These are phyloP conservation scores for Thalassiosira profunda DNA, from an alignment of 108 stramenopile genomes.

Conservation along the genomic window DNA sequence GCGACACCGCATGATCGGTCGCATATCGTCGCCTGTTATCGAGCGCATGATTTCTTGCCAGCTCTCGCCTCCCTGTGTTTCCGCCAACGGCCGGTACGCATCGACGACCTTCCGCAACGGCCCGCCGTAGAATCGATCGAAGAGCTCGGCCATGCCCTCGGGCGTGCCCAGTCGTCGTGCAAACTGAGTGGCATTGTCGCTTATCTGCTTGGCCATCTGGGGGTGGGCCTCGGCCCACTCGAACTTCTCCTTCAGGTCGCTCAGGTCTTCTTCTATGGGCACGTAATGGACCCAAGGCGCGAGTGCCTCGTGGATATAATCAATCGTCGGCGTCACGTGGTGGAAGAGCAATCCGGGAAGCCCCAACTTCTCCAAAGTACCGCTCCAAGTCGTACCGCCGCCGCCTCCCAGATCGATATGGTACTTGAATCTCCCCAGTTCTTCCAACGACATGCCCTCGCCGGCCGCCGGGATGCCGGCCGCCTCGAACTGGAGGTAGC, in stretches of 20 bases:
- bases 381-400: slow-evolving; percentile 32
- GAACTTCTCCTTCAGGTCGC: slow-evolving; percentile 18
- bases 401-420: slow-evolving; percentile 51
- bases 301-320: slow-evolving; percentile 4
- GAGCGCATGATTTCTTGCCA: neutral
- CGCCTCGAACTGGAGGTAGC: slow-evolving; percentile 15
- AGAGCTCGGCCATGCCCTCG: neutral
- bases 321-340: slow-evolving; percentile 4
- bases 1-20: neutral
- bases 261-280: slow-evolving; percentile 13
- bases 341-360: slow-evolving; percentile 8
- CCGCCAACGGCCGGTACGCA: neutral
- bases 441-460: slow-evolving; percentile 9
- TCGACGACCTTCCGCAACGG: neutral
- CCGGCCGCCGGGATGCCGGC: slow-evolving; percentile 22
- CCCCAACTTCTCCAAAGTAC: slow-evolving; percentile 25
- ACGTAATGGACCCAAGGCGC: slow-evolving; percentile 12
- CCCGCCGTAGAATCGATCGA: neutral
- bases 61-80: neutral
- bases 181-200: neutral
- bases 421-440: slow-evolving; percentile 30
- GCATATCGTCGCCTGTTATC: neutral
- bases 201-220: slow-evolving; percentile 11
- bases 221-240: slow-evolving; percentile 17
- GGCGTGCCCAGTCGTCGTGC: neutral